These are phyloP conservation scores for Scheffersomyces segobiensis DNA, from an alignment of 1,139 yeast species.

Conservation along the genomic window DNA sequence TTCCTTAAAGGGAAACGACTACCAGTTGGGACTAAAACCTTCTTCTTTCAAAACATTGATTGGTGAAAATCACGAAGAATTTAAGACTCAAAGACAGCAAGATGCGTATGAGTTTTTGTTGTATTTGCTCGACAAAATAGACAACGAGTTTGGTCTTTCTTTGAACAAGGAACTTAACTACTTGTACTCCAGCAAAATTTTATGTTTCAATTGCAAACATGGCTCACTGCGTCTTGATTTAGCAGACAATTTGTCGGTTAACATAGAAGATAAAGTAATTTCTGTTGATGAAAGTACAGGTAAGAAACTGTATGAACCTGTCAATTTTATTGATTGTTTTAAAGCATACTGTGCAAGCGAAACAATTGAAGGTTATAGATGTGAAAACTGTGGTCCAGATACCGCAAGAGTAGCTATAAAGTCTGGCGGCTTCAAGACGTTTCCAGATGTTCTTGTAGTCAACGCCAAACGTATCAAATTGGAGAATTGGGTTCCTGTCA, in stretches of 20 bases:
- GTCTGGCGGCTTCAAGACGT: conserved; percentile 54
- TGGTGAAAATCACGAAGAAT: conserved; percentile 80
- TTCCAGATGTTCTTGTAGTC: conserved; percentile 69
- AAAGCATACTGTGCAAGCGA: conserved; percentile 50
- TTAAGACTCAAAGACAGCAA: conserved; percentile 85
- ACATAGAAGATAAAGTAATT: conserved; percentile 47
- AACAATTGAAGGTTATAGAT: conserved; percentile 60
- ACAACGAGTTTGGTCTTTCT: conserved; percentile 47
- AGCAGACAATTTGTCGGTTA: conserved; percentile 70
- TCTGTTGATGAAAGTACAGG: conserved; percentile 42
- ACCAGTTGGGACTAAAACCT: conserved; percentile 79
- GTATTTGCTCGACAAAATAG: conserved; percentile 65
- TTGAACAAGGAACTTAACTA: conserved; percentile 62
- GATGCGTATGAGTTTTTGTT: conserved; percentile 90
- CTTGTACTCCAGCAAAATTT: conserved; percentile 61
- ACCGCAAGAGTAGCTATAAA: conserved; percentile 45
- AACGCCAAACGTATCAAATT: conserved; percentile 80
- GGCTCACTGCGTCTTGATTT: conserved; percentile 60
- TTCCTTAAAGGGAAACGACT: conserved; percentile 47
- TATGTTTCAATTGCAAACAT: conserved; percentile 61
- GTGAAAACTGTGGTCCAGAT: conserved; percentile 55
- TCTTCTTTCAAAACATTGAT: conserved; percentile 70
- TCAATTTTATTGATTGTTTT: conserved; percentile 55
- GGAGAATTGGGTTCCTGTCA: conserved; percentile 88
- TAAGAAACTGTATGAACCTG: conserved; percentile 47